Percentiles rank a stretch among this genome's conserved stretches.
These are phyloP conservation scores for Irpex lacteus DNA, from an alignment of 1,284 basidiomycete species.

Conservation along the genomic window DNA sequence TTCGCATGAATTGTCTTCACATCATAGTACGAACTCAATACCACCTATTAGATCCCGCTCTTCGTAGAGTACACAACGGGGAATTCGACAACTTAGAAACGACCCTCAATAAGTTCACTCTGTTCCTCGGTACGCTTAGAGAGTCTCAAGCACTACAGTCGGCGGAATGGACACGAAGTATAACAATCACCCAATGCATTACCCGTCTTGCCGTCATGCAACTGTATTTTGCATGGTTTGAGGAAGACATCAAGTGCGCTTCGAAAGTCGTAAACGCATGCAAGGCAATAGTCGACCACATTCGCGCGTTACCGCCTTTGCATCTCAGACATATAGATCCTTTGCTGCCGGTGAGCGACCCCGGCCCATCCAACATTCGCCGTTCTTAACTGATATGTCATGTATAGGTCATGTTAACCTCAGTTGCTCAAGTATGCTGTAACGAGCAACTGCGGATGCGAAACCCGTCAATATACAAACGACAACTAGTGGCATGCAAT, in stretches of 20 bases:
- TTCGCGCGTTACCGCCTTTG: slow-evolving; percentile 2
- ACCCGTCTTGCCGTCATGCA: slow-evolving; percentile 34
- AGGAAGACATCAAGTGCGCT: slow-evolving; percentile 10
- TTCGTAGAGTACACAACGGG: slow-evolving; percentile 11
- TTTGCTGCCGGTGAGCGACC: slow-evolving; percentile 10
- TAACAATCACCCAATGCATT: slow-evolving; percentile 21
- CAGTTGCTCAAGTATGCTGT: background rate
- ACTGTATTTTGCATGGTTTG: slow-evolving; percentile 32
- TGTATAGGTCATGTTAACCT: slow-evolving; percentile 15
- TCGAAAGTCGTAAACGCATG: slow-evolving; percentile 13
- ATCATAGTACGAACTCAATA: no score
- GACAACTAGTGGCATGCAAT: background rate
- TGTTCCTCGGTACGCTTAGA: slow-evolving; percentile 22
- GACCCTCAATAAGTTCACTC: slow-evolving; percentile 32
- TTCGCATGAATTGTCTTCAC: no score
- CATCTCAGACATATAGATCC: slow-evolving; percentile 12
- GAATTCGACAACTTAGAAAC: slow-evolving; percentile 33
- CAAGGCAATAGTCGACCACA: slow-evolving; percentile 15
- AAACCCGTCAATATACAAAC: background rate
- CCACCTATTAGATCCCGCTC: slow-evolving; percentile 10
- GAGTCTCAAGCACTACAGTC: slow-evolving; percentile 7
- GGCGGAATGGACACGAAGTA: slow-evolving; percentile 15
- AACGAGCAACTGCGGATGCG: background rate
- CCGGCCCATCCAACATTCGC: background rate
- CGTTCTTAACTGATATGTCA: background rate